Base-by-base conservation (phyloP, 1,284 basidiomycete species). In the Trichosporon asahii region DNA sequence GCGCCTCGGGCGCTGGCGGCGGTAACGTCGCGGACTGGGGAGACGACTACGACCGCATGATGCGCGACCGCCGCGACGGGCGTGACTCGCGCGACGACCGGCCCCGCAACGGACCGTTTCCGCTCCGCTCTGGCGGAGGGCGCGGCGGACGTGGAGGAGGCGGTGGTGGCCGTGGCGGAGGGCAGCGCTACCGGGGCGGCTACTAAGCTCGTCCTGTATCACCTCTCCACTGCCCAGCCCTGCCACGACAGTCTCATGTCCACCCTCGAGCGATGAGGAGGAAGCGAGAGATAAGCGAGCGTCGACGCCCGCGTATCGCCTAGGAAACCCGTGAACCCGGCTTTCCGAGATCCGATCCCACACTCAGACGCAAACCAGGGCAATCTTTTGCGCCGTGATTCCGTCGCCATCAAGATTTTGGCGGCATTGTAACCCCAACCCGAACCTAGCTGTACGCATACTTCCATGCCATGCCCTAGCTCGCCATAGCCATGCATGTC, bases 161-260 rank as follows among this genome's bases (percentile, higher is more conserved):
- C 21, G 61, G 25, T n/a, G 33, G 29, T 14, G 40, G 57, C 27
- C 61, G 40, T 2, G 66, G 29, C 3, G 40, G 64, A 25, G 75
- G 75, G 31, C 75, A 76, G 67, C 37, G 72, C 66, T 76, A 76
- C 29, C 68, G 67, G 0, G 75, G 75, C 15, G 75, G 75, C 2
- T 76, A 76, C 67, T 76, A 46, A 70, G 66, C 9, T 37, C 3
- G 31, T 4, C 31, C 9, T 9, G 9, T 3, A 3, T 33, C 9
- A 37, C 11, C 35, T 3, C 35, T 14, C 9, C 11, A 12, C 35
- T 21, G 40, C 40, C 18, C 18, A 46, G 44, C 44, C 18, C 6
- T 25, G n/a, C 15, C 1, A 35, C 12, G 0, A 3, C 3, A 9
- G 23, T 14, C 2, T n/a, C 44, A 37, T 46, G 44, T 11, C 7